Percentiles rank a stretch among this genome's conserved stretches.
phyloP scores from a whole-genome alignment of 345 rosid species.

The Aquilaria yunnanensis region DNA sequence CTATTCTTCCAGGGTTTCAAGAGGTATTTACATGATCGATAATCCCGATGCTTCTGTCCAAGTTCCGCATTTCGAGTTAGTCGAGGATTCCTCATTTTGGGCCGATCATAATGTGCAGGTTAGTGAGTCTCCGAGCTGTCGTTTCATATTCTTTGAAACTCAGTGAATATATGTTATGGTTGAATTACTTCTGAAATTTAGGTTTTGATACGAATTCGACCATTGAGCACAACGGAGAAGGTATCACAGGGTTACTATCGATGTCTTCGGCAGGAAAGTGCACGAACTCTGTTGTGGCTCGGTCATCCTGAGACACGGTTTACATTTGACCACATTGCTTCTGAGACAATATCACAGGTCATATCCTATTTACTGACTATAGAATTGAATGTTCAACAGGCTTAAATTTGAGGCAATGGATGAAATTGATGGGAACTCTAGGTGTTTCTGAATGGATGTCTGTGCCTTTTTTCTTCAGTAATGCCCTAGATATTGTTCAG shows the following conservation, averaged over 20 bases:
- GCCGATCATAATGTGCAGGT: conserved; percentile 93
- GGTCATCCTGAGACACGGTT: conserved; percentile 94
- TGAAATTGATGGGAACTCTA: no score
- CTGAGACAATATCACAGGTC: conserved; percentile 87
- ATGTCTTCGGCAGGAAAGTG: conserved; percentile 81
- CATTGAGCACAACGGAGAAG: conserved; percentile 55
- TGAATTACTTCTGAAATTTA: conserved; percentile 17
- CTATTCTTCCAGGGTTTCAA: conserved; percentile 41
- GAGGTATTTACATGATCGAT: conserved; percentile 36
- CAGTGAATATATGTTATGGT: not conserved
- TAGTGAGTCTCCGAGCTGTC: conserved; percentile 4
- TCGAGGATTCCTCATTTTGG: conserved; percentile 76
- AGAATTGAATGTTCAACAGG: not conserved
- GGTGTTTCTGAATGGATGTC: no score
- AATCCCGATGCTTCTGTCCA: conserved; percentile 29
- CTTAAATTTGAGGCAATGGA: no score
- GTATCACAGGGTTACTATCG: conserved; percentile 54
- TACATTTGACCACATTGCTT: conserved; percentile 84
- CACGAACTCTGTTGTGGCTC: conserved; percentile 67
- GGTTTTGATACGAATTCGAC: conserved; percentile 89
- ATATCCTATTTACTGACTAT: not conserved
- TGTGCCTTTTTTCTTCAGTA: no score
- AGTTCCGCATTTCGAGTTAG: conserved; percentile 65
- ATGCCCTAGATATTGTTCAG: no score
- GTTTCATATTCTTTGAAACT: not conserved